phyloP scores from a whole-genome alignment of 2,329 filamentous ascomycete genomes.

The Sphaerulina musiva region DNA sequence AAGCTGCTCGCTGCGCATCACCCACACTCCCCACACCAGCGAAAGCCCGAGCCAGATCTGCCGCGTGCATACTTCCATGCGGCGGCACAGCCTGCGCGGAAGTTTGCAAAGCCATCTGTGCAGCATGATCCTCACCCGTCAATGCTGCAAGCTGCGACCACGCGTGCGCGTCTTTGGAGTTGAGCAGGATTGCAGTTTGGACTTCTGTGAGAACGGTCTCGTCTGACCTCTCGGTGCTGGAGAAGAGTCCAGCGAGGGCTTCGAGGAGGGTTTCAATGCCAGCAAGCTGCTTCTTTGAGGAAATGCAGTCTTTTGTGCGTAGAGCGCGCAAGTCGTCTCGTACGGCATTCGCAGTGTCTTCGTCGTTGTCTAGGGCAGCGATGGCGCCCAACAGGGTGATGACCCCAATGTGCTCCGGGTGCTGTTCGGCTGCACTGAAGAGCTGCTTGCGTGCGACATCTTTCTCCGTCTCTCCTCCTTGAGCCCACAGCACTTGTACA shows the following conservation, averaged over 20 bases:
- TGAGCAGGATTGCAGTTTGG: constrained; percentile 70
- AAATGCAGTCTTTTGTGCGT: constrained; percentile 58
- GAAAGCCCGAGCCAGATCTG: constrained; percentile 66
- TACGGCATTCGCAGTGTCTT: constrained; percentile 73
- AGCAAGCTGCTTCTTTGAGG: constrained; percentile 58
- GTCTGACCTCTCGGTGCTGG: constrained; percentile 31
- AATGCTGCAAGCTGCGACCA: constrained; percentile 69
- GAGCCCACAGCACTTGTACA: constrained; percentile 89
- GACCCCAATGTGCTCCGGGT: constrained; percentile 70
- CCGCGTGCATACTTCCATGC: constrained; percentile 58
- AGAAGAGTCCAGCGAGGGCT: constrained; percentile 57
- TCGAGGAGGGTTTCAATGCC: constrained; percentile 68
- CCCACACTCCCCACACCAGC: constrained; percentile 63
- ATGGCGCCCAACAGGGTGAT: constrained; percentile 78
- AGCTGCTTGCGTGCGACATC: constrained; percentile 71
- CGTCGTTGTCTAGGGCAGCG: constrained; percentile 71
- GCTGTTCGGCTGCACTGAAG: constrained; percentile 68
- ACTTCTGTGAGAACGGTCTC: constrained; percentile 57
- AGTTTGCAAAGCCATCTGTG: constrained; percentile 76
- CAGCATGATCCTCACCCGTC: constrained; percentile 50
- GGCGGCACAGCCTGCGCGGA: constrained; percentile 69
- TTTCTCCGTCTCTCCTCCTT: constrained; percentile 66
- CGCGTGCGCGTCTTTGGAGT: constrained; percentile 69
- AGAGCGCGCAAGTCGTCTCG: constrained; percentile 67
- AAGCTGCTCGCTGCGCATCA: constrained; percentile 69